Percentiles rank a stretch among this genome's conserved stretches.
phyloP scores from a whole-genome alignment of 148 eudicot species.

The Chenopodium album region DNA sequence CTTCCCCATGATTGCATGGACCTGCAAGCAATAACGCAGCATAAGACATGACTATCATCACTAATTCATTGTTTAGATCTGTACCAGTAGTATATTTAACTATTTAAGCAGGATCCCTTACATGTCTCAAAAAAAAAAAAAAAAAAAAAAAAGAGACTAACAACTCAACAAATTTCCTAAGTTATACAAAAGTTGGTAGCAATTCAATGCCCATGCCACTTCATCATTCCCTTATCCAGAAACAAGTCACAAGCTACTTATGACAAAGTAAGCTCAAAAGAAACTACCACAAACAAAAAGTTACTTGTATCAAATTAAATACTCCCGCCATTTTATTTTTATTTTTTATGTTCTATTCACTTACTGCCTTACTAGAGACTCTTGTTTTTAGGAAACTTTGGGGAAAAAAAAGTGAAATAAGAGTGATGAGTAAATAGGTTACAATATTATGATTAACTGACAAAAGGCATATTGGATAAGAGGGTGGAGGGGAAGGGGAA shows the following conservation, averaged over 20 bases:
- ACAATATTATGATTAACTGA: too few species aligned
- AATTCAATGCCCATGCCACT: neutral
- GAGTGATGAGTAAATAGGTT: too few species aligned
- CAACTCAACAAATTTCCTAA: neutral
- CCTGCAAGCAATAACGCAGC: constrained; percentile 35
- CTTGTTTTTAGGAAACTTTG: too few species aligned
- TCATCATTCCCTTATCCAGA: neutral
- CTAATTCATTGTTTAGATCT: neutral
- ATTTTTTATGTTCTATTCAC: too few species aligned
- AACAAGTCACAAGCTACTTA: neutral
- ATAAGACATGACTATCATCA: constrained; percentile 8
- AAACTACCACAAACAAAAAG: neutral
- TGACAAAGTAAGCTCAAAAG: neutral
- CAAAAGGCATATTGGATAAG: too few species aligned
- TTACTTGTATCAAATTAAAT: neutral
- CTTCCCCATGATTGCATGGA: constrained; percentile 96
- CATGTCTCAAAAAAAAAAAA: neutral
- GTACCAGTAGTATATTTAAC: neutral
- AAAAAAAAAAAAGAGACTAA: neutral
- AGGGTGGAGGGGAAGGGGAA: too few species aligned
- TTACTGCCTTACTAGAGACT: too few species aligned
- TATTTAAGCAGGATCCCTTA: neutral
- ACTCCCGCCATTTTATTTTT: too few species aligned
- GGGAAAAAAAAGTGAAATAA: too few species aligned
- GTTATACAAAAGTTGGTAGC: neutral